Conservation (phyloP, 2,329 filamentous ascomycete species). For the Diplodia scrobiculata region DNA sequence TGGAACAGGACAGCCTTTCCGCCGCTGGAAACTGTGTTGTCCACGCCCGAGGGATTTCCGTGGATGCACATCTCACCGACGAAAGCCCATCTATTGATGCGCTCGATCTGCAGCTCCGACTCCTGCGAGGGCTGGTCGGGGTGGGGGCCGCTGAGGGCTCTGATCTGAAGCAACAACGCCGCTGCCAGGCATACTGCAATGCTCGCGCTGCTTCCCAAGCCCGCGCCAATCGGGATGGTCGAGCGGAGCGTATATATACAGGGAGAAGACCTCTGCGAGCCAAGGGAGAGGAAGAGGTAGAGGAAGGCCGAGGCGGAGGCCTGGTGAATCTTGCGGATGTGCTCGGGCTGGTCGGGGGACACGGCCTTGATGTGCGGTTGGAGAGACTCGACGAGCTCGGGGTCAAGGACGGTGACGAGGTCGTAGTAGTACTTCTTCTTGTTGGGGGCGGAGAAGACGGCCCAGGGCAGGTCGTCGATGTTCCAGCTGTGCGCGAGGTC, state of each 20-base stretch:
- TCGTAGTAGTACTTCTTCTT: constrained; percentile 98
- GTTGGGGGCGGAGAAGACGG: constrained; percentile 71
- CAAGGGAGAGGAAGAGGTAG: constrained; percentile 88
- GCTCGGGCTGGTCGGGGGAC: constrained; percentile 65
- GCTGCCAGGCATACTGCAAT: constrained; percentile 86
- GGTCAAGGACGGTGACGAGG: constrained; percentile 74
- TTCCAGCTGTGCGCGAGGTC: constrained; percentile 89
- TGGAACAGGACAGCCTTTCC: constrained; percentile 94
- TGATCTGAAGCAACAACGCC: constrained; percentile 82
- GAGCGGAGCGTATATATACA: constrained; percentile 90
- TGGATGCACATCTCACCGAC: constrained; percentile 97
- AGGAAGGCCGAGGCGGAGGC: constrained; percentile 82
- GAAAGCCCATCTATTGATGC: constrained; percentile 97
- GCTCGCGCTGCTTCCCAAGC: constrained; percentile 90
- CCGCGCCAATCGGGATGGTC: constrained; percentile 88
- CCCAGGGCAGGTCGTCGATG: constrained; percentile 89
- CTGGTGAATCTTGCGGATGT: constrained; percentile 80
- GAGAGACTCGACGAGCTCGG: constrained; percentile 76
- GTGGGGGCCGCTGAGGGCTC: constrained; percentile 85
- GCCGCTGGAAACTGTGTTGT: constrained; percentile 92
- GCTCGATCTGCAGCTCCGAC: constrained; percentile 84
- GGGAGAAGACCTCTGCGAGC: constrained; percentile 73
- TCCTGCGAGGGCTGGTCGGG: constrained; percentile 87
- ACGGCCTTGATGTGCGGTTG: constrained; percentile 75
- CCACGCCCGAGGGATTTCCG: constrained; percentile 92